These are phyloP conservation scores for Cytidiella melzeri DNA, from an alignment of 768 basidiomycete genomes.

Conservation along the genomic window DNA sequence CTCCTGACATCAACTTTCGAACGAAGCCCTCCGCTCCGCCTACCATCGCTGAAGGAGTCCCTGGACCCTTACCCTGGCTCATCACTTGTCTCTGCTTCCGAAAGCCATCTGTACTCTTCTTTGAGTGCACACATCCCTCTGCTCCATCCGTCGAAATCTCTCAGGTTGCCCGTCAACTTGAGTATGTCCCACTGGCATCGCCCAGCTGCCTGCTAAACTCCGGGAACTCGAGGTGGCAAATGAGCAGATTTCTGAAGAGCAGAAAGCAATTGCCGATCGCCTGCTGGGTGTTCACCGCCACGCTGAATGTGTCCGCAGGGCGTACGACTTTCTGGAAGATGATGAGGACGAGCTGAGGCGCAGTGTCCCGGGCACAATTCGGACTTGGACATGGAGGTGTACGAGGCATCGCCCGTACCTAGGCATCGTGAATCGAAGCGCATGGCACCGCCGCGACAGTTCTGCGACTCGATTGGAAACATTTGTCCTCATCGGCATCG, in stretches of 20 bases:
- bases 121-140: constrained; percentile 10
- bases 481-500: constrained; percentile 64
- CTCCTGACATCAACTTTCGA: background rate
- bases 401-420: constrained; percentile 6
- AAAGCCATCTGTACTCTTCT: background rate
- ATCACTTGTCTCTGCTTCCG: background rate
- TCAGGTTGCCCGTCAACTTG: constrained; percentile 6
- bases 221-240: constrained; percentile 74
- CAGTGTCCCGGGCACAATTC: constrained; percentile 34
- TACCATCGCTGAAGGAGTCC: background rate
- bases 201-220: constrained; percentile 68
- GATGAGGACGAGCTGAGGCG: too few relatives aligned
- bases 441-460: constrained; percentile 56
- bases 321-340: constrained; percentile 64
- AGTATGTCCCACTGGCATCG: constrained; percentile 53
- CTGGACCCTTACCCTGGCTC: background rate
- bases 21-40: background rate
- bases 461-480: constrained; percentile 63
- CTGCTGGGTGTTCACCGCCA: constrained; percentile 68
- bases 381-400: constrained; percentile 21
- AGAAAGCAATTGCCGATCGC: constrained; percentile 52
- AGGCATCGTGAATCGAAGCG: constrained; percentile 46
- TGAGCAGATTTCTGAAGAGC: constrained; percentile 55
- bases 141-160: constrained; percentile 8
- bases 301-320: constrained; percentile 59